Evolutionary conservation across 768 basidiomycete species (phyloP).

Genomic region (Fomitopsis pulvina): DNA sequence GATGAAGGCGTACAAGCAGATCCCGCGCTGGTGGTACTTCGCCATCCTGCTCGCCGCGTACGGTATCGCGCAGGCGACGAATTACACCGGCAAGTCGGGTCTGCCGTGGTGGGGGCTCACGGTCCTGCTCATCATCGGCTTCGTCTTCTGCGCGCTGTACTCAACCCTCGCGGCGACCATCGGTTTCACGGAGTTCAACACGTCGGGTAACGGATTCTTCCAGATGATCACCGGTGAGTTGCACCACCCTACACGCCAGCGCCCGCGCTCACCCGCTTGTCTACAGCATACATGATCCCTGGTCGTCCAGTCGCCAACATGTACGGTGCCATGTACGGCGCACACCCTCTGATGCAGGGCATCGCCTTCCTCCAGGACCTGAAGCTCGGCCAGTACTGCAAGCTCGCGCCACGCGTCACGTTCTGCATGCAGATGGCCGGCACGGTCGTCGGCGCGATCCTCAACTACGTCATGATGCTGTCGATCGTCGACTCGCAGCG

Average conservation of each 20-base stretch:
- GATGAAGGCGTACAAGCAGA: constrained; percentile 42
- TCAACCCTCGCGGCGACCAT: constrained; percentile 39
- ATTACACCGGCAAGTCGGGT: constrained; percentile 20
- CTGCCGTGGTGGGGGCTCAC: constrained; percentile 50
- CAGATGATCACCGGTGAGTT: constrained; percentile 16
- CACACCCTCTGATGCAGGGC: constrained; percentile 35
- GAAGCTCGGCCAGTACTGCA: constrained; percentile 49
- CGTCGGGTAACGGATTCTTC: constrained; percentile 25
- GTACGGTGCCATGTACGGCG: constrained; percentile 38
- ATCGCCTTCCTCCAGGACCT: constrained; percentile 49
- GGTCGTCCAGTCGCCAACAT: constrained; percentile 25
- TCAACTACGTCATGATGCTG: constrained; percentile 33
- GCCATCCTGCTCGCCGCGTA: constrained; percentile 36
- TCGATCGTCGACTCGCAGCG: constrained; percentile 23
- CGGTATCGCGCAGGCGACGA: constrained; percentile 38
- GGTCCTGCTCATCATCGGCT: constrained; percentile 45
- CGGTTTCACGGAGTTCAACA: constrained; percentile 22
- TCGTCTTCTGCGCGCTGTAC: constrained; percentile 44
- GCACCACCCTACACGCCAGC: not conserved
- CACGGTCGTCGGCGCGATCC: constrained; percentile 44
- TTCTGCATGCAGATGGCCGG: constrained; percentile 39
- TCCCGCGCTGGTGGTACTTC: constrained; percentile 49
- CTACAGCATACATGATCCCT: constrained; percentile 22
- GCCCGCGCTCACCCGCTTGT: not conserved
- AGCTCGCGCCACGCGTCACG: constrained; percentile 56